Base-by-base conservation (phyloP, 2,329 filamentous ascomycete species). In the Colletotrichum acutatum region DNA sequence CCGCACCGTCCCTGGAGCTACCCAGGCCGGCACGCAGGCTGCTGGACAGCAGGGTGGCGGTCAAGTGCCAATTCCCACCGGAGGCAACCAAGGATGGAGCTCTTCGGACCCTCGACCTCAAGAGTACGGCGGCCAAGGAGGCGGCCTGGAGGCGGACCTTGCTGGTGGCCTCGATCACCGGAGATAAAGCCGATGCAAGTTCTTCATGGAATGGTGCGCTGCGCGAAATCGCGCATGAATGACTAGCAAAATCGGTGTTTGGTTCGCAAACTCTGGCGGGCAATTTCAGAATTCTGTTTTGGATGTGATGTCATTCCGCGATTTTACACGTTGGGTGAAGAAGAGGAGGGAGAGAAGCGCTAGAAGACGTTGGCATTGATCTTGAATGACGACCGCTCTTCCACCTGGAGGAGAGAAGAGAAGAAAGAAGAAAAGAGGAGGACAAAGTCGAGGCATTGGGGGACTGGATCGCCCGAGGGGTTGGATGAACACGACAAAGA, bases 91-190 rank as follows among this genome's bases (percentile, higher is more conserved):
- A 26, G 86, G 90, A 77, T 91, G 90, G 90, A 89, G 83, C 7
- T 85, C 87, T 19, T 88, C 91, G 76, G 90, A 91, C 66, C 90
- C 90, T 8, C 82, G 90, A 53, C 90, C 90, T 6, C 88, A 91
- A 78, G 89, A 91, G 79, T 90, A 90, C 76, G 80, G 84, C 34
- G 80, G 83, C 59, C 85, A 86, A 46, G 81, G 83, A 57, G 84
- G 84, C 54, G 86, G 86, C 5, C 83, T 92, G 24, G 90, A 92
- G 82, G 88, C 88, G 32, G 90, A 91, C 73, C 84, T 92, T 53
- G 88, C 88, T 34, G 87, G 86, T 32, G 89, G 90, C 24, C 86
- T 91, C 77, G 90, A 92, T 79, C 86, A 78, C 72, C 76, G 79
- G 64, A 76, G 76, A 73, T 78, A 74, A 71, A 54, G 32, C 24